Conservation (phyloP, 2,329 filamentous ascomycete species). For the Phoma sp. region DNA sequence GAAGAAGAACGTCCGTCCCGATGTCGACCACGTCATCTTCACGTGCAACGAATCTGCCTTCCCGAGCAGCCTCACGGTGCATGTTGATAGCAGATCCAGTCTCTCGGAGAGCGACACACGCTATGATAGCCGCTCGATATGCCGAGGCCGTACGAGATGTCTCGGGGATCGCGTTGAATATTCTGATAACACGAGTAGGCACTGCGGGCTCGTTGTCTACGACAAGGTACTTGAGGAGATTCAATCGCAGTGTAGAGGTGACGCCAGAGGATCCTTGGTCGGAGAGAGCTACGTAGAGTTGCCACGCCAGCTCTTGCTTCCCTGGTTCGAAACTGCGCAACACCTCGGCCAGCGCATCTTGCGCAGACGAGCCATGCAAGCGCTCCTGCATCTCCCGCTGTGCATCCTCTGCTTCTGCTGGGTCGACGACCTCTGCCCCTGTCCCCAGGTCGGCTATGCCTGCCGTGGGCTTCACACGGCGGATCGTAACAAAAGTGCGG, state of each 20-base stretch:
- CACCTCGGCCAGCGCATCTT: conserved; percentile 27
- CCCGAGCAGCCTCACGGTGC: conserved; percentile 29
- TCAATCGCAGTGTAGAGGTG: conserved; percentile 16
- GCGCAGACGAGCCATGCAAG: conserved; percentile 23
- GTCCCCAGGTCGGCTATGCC: not conserved
- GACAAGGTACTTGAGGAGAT: conserved; percentile 42
- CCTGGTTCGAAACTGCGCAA: conserved; percentile 20
- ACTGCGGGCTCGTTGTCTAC: conserved; percentile 39
- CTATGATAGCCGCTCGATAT: conserved; percentile 54
- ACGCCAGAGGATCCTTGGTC: conserved; percentile 6
- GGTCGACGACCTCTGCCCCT: conserved; percentile 14
- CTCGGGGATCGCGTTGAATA: conserved; percentile 54
- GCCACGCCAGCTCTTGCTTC: conserved; percentile 45
- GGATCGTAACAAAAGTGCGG: conserved; percentile 5
- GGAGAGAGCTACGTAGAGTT: conserved; percentile 43
- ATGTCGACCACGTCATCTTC: conserved; percentile 18
- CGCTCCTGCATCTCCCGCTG: conserved; percentile 28
- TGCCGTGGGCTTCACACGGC: not conserved
- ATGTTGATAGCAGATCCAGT: conserved; percentile 48
- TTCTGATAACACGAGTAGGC: conserved; percentile 50
- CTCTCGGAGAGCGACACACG: conserved; percentile 52
- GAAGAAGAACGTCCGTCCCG: conserved; percentile 41
- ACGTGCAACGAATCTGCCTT: conserved; percentile 1
- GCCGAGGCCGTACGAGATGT: conserved; percentile 49
- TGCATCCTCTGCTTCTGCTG: conserved; percentile 18